A percentile compares a stretch with the other conserved stretches of the same genome.
phyloP scores from a whole-genome alignment of 139 green algal genomes.

The Chlorella vulgaris region DNA sequence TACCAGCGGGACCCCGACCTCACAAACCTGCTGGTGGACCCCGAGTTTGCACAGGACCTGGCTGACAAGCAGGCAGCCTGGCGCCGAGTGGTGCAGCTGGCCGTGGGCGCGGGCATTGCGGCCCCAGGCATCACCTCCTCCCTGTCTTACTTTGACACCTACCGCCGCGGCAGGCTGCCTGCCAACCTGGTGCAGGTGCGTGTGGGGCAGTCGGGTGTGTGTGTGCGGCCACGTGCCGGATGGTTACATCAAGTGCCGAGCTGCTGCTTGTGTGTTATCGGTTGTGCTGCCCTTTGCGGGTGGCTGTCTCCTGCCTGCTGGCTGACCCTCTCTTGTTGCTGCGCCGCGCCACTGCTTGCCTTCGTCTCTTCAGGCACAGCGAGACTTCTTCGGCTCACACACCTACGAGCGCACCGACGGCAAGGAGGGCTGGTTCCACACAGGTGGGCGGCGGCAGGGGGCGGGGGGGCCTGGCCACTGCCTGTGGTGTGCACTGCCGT shows the following conservation, averaged over 20 bases:
- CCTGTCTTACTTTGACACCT: constrained; percentile 98
- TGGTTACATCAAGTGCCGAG: neutral
- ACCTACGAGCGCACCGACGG: constrained; percentile 94
- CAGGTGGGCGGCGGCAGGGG: constrained; percentile 44
- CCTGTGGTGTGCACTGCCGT: neutral
- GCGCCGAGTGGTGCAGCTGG: constrained; percentile 75
- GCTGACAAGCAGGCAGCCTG: constrained; percentile 77
- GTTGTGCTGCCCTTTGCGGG: no score
- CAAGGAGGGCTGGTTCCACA: constrained; percentile 88
- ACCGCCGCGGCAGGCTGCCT: constrained; percentile 84
- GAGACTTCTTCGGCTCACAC: constrained; percentile 99
- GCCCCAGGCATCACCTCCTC: constrained; percentile 87
- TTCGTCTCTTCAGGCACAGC: constrained; percentile 79
- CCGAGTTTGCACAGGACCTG: constrained; percentile 86
- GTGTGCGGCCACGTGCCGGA: no score
- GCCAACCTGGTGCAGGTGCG: constrained; percentile 95
- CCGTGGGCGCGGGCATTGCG: constrained; percentile 66
- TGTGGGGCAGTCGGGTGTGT: neutral
- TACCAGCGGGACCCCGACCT: constrained; percentile 75
- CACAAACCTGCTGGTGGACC: constrained; percentile 89
- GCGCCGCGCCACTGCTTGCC: neutral
- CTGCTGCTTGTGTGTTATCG: neutral
- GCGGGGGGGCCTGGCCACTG: neutral
- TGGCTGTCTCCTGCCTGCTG: neutral
- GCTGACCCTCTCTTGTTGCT: neutral